A percentile compares a stretch with the other conserved stretches of the same genome.
These are phyloP conservation scores for Byssothecium circinans DNA, from an alignment of 2,329 filamentous ascomycete species.

Conservation along the genomic window DNA sequence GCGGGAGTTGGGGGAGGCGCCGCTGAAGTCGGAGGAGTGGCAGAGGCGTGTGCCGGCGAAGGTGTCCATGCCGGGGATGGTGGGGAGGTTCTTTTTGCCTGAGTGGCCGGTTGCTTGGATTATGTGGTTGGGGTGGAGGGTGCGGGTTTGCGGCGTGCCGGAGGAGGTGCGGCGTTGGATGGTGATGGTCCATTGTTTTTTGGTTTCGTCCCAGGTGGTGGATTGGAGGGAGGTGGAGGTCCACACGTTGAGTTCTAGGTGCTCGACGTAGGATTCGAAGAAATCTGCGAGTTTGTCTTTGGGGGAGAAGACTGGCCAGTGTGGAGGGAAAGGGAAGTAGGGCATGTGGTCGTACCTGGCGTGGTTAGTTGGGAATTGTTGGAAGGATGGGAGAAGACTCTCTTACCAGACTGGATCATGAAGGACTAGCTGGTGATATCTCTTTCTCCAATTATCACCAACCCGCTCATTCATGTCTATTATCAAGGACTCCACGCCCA, in stretches of 20 bases:
- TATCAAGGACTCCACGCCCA: slow-evolving; percentile 48
- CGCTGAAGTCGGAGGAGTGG: slow-evolving; percentile 35
- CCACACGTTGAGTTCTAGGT: slow-evolving; percentile 45
- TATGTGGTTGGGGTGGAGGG: slow-evolving; percentile 32
- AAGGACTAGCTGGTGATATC: slow-evolving; percentile 50
- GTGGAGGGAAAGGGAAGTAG: slow-evolving; percentile 35
- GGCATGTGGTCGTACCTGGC: slow-evolving; percentile 41
- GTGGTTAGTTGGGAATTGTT: no score
- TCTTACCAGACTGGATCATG: slow-evolving; percentile 42
- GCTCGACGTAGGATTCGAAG: slow-evolving; percentile 42
- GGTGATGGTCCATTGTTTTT: slow-evolving; percentile 43
- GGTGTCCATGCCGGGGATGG: slow-evolving; percentile 30
- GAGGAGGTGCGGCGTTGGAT: slow-evolving; percentile 28
- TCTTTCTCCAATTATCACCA: slow-evolving; percentile 51
- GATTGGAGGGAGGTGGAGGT: slow-evolving; percentile 41
- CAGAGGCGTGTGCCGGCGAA: slow-evolving; percentile 44
- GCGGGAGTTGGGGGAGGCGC: slow-evolving; percentile 33
- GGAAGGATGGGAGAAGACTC: no score
- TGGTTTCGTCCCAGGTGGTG: slow-evolving; percentile 43
- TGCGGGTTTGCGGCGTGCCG: slow-evolving; percentile 25
- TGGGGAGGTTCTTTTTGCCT: slow-evolving; percentile 36
- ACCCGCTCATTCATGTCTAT: slow-evolving; percentile 48
- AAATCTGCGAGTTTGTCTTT: slow-evolving; percentile 44
- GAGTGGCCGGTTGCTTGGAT: slow-evolving; percentile 37
- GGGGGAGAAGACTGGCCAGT: slow-evolving; percentile 37